Conservation (phyloP, 1,284 basidiomycete species). For the Moniliella sp. region DNA sequence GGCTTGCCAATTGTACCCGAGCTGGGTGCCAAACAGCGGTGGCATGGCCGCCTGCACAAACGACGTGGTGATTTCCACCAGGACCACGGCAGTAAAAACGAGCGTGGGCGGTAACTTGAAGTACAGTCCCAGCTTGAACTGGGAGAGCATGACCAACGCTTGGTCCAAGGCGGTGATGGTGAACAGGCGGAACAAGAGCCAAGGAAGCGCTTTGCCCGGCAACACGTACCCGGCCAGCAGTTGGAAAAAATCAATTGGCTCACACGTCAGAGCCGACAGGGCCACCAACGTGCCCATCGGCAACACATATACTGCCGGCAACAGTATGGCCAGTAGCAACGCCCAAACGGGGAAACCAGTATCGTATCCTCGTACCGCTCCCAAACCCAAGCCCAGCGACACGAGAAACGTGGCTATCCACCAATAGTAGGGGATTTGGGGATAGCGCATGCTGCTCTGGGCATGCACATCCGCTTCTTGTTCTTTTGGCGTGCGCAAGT, state of each 20-base stretch:
- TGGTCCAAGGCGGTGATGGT: constrained; percentile 47
- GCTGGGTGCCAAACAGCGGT: too few relatives aligned
- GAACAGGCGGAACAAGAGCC: constrained; percentile 59
- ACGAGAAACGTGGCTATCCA: constrained; percentile 41
- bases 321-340: constrained; percentile 41
- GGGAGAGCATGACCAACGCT: constrained; percentile 44
- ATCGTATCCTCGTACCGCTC: constrained; percentile 48
- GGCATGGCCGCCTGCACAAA: too few relatives aligned
- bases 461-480: constrained; percentile 63
- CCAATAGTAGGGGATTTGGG: constrained; percentile 46
- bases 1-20: too few relatives aligned
- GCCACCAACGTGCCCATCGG: constrained; percentile 61
- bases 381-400: constrained; percentile 45
- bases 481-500: constrained; percentile 26
- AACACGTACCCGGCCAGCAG: constrained; percentile 54
- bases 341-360: constrained; percentile 58
- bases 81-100: too few relatives aligned
- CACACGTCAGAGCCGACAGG: constrained; percentile 56
- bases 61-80: too few relatives aligned
- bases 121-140: constrained; percentile 40
- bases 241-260: constrained; percentile 47
- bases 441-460: constrained; percentile 57
- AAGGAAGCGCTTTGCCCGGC: constrained; percentile 54
- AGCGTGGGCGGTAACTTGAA: constrained; percentile 43
- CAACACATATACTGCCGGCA: constrained; percentile 44